Evolutionary conservation across 345 rosid species (phyloP).

Genomic region (Kernera saxatilis): DNA sequence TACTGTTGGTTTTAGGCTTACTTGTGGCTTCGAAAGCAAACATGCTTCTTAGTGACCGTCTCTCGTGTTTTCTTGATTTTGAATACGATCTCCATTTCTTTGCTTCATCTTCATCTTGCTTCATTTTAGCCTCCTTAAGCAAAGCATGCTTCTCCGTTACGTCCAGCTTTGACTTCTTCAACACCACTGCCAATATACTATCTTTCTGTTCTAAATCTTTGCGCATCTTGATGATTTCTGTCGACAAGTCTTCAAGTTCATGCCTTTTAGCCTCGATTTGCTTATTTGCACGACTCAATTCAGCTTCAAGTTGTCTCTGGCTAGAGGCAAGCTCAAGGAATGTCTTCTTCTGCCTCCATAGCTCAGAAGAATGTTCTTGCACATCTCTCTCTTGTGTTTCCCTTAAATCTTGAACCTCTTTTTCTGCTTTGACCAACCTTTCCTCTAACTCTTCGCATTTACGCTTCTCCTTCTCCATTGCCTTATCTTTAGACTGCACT

Average conservation of each 20-base stretch:
- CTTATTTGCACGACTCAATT: conserved; percentile 62
- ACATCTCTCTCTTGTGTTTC: conserved; percentile 50
- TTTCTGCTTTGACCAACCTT: conserved; percentile 43
- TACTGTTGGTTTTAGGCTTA: conserved; percentile 33
- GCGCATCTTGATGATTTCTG: conserved; percentile 52
- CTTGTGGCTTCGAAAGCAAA: conserved; percentile 46
- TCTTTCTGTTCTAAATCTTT: conserved; percentile 83
- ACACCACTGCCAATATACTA: conserved; percentile 62
- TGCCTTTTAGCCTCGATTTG: conserved; percentile 55
- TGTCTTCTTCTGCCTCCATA: conserved; percentile 84
- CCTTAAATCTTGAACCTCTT: conserved; percentile 46
- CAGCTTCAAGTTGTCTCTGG: conserved; percentile 89
- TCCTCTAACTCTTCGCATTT: conserved; percentile 57
- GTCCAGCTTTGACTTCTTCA: conserved; percentile 75
- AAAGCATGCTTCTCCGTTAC: conserved; percentile 63
- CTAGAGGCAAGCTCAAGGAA: conserved; percentile 89
- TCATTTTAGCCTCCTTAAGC: conserved; percentile 60
- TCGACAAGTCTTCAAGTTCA: conserved; percentile 66
- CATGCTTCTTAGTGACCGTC: conserved; percentile 70
- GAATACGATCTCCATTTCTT: conserved; percentile 55
- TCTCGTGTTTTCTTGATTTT: conserved; percentile 56
- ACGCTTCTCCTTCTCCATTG: conserved; percentile 45
- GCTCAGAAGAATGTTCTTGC: conserved; percentile 63
- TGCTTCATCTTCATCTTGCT: conserved; percentile 67
- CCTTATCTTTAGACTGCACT: conserved; percentile 51